Evolutionary conservation across 768 basidiomycete genomes (phyloP), one percentile per base, ranked within the genome.

Genomic region (Boletus coccyginus): DNA sequence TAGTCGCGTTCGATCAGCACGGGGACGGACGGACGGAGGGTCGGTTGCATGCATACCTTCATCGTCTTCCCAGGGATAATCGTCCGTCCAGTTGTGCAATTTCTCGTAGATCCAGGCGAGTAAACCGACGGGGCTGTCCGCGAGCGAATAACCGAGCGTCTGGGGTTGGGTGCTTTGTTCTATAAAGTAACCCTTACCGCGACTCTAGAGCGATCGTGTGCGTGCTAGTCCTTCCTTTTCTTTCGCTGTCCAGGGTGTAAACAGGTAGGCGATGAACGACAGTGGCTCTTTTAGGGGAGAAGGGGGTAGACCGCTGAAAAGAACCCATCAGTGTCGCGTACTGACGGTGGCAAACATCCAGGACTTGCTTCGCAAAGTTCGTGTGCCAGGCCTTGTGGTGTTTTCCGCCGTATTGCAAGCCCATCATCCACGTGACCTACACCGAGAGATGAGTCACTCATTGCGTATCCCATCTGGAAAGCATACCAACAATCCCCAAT

Each of bases 51-150:
- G 6, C 35, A 36, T 36, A 36, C 35, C 35, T 70, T 85, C 81
- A 31, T 85, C 83, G 46, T 82, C 81, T 12, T 74, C 73, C 83
- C 84, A 86, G 0, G 75, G 74, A 64, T 85, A 84, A 1, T 63
- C 58, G 59, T 85, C 83, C 0, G 77, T 77, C 77, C 78, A 81
- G 27, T 66, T 63, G 24, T 77, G 71, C 16, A 81, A 58, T 49
- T 82, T 81, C 58, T 82, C 79, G 52, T 81, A 82, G n/a, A 83
- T 78, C 81, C 81, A 82, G 2, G 74, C 78, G 11, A 82, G 71
- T 24, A 82, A 58, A 1, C 81, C 85, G 9, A 74, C 74, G 7
- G 85, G 85, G 9, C 83, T 85, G 59, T 86, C 85, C 1, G 79
- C 71, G 3, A 86, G 68, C 12, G 72, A 58, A 60, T 86, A 86